phyloP scores from a whole-genome alignment of 78 protist genomes.

The Acrasis kona region DNA sequence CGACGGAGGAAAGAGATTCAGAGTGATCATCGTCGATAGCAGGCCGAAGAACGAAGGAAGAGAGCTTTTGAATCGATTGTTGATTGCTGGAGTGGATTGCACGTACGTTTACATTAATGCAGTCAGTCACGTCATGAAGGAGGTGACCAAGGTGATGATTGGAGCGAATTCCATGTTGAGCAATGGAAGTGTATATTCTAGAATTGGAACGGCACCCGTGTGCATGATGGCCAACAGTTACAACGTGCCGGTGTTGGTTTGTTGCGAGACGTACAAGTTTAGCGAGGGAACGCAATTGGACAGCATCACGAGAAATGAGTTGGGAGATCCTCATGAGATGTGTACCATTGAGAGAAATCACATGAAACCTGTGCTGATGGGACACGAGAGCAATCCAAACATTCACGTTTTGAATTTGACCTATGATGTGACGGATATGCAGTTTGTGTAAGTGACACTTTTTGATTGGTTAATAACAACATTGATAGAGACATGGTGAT shows the following conservation, averaged over 20 bases:
- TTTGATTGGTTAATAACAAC: no score
- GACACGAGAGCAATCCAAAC: conserved; percentile 13
- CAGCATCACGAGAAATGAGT: conserved; percentile 80
- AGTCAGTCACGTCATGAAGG: conserved; percentile 70
- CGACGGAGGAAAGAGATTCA: conserved; percentile 40
- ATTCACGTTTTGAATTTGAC: conserved; percentile 69
- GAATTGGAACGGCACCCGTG: conserved; percentile 81
- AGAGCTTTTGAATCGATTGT: conserved; percentile 30
- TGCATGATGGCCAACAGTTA: conserved; percentile 68
- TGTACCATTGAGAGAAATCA: background rate
- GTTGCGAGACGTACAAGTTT: conserved; percentile 94
- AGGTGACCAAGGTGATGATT: conserved; percentile 67
- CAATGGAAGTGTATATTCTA: conserved; percentile 71
- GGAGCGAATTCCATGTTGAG: conserved; percentile 77
- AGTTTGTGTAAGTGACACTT: no score
- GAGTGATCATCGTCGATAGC: conserved; percentile 81
- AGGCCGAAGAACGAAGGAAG: conserved; percentile 79
- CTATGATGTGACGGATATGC: conserved; percentile 92
- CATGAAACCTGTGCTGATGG: conserved; percentile 25
- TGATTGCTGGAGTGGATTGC: conserved; percentile 50
- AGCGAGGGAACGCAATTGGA: conserved; percentile 78
- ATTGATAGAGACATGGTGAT: conserved; percentile 70
- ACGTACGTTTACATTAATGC: conserved; percentile 68
- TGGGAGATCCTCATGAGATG: conserved; percentile 58
- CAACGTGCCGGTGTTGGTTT: conserved; percentile 84